A percentile compares a stretch with the other conserved stretches of the same genome.
These are phyloP conservation scores for Aristolochia fimbriata DNA, from an alignment of 164 flowering plant species.

Conservation along the genomic window DNA sequence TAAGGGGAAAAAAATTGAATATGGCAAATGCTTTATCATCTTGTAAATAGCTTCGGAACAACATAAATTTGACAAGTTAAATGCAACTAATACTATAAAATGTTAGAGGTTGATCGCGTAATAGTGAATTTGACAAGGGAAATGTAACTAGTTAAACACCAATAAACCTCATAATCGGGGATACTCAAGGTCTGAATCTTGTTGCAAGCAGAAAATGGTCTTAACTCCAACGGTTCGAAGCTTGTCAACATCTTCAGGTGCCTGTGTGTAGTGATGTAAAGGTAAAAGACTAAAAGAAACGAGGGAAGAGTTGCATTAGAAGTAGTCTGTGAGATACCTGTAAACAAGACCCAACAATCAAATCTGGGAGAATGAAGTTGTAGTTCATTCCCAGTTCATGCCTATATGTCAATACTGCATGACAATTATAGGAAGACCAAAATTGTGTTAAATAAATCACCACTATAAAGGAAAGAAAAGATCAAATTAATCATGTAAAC, in stretches of 20 bases:
- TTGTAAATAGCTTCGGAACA: no score
- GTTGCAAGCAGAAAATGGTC: conserved; percentile 90
- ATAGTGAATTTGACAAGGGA: not conserved
- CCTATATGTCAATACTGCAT: conserved; percentile 80
- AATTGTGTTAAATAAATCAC: not conserved
- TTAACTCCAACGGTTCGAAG: conserved; percentile 78
- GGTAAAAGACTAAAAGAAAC: not conserved
- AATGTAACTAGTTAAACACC: not conserved
- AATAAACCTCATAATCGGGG: conserved; percentile 16
- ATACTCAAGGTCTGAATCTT: conserved; percentile 96
- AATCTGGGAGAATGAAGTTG: conserved; percentile 79
- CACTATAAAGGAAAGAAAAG: no score
- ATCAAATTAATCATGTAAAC: not conserved
- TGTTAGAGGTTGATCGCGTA: not conserved
- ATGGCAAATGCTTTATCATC: no score
- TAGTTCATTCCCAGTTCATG: conserved; percentile 97
- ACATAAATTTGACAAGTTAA: not conserved
- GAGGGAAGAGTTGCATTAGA: not conserved
- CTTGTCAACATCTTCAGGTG: conserved; percentile 89
- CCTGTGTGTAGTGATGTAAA: conserved; percentile 28
- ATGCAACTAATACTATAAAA: no score
- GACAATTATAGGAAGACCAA: conserved; percentile 6
- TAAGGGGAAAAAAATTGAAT: no score
- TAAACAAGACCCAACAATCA: conserved; percentile 95
- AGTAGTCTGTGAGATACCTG: conserved; percentile 44